phyloP scores from a whole-genome alignment of 192 early-diverging fungal genomes.

The Coemansia sp. region DNA sequence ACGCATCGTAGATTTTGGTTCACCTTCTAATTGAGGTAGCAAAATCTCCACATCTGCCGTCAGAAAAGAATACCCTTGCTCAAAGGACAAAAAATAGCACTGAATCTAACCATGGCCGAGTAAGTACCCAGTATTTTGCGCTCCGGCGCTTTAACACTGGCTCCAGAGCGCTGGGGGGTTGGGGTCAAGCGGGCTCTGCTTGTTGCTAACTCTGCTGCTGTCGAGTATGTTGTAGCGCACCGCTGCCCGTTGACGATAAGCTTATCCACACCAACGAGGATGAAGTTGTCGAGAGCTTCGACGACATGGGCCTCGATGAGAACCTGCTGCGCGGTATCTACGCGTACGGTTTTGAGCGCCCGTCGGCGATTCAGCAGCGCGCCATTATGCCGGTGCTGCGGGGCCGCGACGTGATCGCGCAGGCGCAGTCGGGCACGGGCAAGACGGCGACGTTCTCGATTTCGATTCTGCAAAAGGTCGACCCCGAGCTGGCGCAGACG shows the following conservation, averaged over 20 bases:
- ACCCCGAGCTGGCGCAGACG: conserved; percentile 67
- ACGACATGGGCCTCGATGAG: conserved; percentile 88
- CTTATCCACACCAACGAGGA: conserved; percentile 84
- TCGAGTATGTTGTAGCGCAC: conserved; percentile 23
- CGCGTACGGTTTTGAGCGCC: conserved; percentile 97
- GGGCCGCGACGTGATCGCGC: conserved; percentile 97
- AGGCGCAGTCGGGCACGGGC: conserved; percentile 99
- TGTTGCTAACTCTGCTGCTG: too few species aligned
- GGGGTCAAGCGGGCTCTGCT: too few species aligned
- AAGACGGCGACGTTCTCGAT: conserved; percentile 99
- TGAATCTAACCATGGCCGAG: conserved; percentile 39
- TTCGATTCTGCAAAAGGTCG: conserved; percentile 93
- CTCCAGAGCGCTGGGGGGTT: too few species aligned
- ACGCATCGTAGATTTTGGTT: conserved; percentile 23
- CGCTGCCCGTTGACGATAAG: conserved; percentile 37
- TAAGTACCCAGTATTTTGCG: too few species aligned
- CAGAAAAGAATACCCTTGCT: conserved; percentile 2
- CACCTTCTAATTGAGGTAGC: conserved; percentile 25
- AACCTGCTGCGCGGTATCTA: conserved; percentile 96
- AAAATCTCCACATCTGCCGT: conserved; percentile 18
- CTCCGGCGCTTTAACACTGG: not conserved
- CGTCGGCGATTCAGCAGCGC: conserved; percentile 94
- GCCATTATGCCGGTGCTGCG: conserved; percentile 95
- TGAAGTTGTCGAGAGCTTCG: conserved; percentile 91
- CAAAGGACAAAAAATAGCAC: conserved; percentile 19